Evolutionary conservation across 1,284 basidiomycete genomes (phyloP).

Genomic region (Stygiomarasmius scandens): DNA sequence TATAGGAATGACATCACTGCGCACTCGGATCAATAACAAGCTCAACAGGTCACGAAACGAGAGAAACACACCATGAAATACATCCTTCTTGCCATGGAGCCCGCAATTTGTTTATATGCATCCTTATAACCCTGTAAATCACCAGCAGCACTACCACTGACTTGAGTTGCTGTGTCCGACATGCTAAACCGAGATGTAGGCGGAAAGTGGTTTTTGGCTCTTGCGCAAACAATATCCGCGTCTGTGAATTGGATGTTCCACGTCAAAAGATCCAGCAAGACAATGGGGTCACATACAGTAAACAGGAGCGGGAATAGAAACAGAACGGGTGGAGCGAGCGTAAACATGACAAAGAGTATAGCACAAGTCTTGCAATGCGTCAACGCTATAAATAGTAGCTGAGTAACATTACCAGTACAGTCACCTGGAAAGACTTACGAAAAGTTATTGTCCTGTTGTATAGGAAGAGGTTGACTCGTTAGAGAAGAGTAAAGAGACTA

Average conservation of each 20-base stretch:
- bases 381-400: conserved; percentile 31
- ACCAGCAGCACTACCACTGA: background rate
- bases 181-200: conserved; percentile 10
- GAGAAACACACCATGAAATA: conserved; percentile 8
- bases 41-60: background rate
- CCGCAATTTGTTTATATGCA: background rate
- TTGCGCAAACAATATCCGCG: conserved; percentile 44
- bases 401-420: background rate
- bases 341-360: conserved; percentile 59
- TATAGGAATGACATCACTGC: no score
- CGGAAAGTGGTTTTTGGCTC: conserved; percentile 43
- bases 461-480: conserved; percentile 19
- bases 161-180: conserved; percentile 3
- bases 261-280: background rate
- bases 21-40: background rate
- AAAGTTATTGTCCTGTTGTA: conserved; percentile 46
- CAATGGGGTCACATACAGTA: conserved; percentile 43
- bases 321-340: conserved; percentile 56
- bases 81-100: background rate
- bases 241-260: conserved; percentile 16
- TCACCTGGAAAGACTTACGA: conserved; percentile 25
- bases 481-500: background rate
- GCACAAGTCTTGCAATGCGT: conserved; percentile 48
- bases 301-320: conserved; percentile 57
- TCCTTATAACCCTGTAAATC: background rate